A percentile compares a stretch with the other conserved stretches of the same genome.
Conservation (phyloP, 192 early-diverging fungal species). For the Linnemannia elongata region DNA sequence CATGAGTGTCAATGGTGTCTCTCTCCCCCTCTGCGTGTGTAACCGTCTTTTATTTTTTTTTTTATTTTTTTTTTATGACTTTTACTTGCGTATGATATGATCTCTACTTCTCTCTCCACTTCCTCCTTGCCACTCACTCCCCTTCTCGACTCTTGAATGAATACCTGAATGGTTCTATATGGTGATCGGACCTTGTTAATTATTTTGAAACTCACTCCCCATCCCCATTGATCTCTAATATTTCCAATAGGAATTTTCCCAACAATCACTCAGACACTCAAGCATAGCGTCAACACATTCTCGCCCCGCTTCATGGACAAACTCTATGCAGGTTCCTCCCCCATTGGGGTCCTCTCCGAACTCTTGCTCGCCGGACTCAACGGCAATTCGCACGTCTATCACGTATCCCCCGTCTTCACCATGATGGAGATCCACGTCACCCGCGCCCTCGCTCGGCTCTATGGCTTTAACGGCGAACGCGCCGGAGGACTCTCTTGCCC, state of each 20-base stretch:
- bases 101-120: too few species aligned
- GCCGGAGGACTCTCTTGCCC: constrained; percentile 78
- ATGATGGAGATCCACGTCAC: constrained; percentile 78
- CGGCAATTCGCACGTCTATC: constrained; percentile 84
- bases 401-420: constrained; percentile 77
- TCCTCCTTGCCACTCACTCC: too few species aligned
- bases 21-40: too few species aligned
- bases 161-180: neutral
- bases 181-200: neutral
- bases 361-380: constrained; percentile 78
- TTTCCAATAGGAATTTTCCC: constrained; percentile 52
- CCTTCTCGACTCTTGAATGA: too few species aligned
- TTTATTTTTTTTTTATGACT: too few species aligned
- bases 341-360: constrained; percentile 81
- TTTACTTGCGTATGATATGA: too few species aligned
- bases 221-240: neutral
- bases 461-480: constrained; percentile 63
- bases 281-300: constrained; percentile 73
- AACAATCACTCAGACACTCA: constrained; percentile 60
- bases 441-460: constrained; percentile 56
- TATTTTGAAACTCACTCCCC: neutral
- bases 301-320: constrained; percentile 86
- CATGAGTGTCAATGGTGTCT: too few species aligned
- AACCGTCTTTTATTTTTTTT: too few species aligned
- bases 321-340: constrained; percentile 82